Evolutionary conservation across 441 rosid species (phyloP).

Genomic region (Hypseocharis bilobata): DNA sequence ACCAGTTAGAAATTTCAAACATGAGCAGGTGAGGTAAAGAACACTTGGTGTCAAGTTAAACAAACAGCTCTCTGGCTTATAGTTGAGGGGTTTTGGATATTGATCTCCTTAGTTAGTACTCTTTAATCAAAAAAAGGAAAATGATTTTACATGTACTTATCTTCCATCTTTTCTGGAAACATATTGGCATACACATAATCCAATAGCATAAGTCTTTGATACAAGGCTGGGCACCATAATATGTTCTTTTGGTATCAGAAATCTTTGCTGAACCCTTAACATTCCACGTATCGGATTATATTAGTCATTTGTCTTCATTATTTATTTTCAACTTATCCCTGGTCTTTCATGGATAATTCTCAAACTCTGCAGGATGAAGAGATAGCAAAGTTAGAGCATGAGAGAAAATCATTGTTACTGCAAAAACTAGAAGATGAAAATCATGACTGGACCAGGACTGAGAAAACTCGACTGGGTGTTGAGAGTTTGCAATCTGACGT

Average conservation of each 20-base stretch:
- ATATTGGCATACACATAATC: too few relatives aligned
- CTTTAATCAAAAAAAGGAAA: too few relatives aligned
- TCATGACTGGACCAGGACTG: slow-evolving; percentile 46
- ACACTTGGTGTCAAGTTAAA: not conserved
- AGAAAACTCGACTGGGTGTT: slow-evolving; percentile 49
- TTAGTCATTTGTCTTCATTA: slow-evolving; percentile 6
- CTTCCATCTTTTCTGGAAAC: too few relatives aligned
- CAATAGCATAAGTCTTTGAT: not conserved
- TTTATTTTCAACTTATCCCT: not conserved
- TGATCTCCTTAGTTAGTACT: too few relatives aligned
- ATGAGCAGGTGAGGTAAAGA: not conserved
- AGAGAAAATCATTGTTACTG: slow-evolving; percentile 54
- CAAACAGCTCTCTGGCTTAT: not conserved
- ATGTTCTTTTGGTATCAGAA: not conserved
- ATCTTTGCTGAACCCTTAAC: not conserved
- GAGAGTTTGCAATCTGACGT: slow-evolving; percentile 52
- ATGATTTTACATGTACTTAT: too few relatives aligned
- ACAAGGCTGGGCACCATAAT: not conserved
- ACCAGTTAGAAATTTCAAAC: not conserved
- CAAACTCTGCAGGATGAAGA: slow-evolving; percentile 62
- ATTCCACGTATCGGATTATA: too few relatives aligned
- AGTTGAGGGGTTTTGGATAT: not conserved
- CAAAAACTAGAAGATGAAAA: slow-evolving; percentile 63
- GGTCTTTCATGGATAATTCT: slow-evolving; percentile 4
- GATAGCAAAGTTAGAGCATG: slow-evolving; percentile 52